phyloP scores from a whole-genome alignment of 768 basidiomycete genomes.

The Rhodotorula taiwanensis region DNA sequence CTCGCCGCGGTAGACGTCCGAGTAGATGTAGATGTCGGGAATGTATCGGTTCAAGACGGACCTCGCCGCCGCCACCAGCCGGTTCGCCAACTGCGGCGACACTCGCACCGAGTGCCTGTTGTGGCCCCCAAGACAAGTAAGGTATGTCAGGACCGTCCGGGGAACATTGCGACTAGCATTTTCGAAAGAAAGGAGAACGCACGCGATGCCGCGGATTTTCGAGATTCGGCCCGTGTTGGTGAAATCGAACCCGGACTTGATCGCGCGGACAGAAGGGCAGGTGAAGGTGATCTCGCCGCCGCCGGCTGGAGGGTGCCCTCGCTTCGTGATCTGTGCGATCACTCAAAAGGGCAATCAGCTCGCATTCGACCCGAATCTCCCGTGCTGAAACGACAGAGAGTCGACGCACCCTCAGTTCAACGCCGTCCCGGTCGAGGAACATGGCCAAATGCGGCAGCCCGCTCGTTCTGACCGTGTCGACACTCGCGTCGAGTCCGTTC shows the following conservation, averaged over 20 bases:
- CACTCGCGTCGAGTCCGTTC: slow-evolving; percentile 84
- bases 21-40: slow-evolving; percentile 95
- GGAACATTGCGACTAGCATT: neutral
- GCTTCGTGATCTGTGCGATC: slow-evolving; percentile 82
- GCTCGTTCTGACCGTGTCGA: slow-evolving; percentile 33
- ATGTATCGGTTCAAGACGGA: slow-evolving; percentile 92
- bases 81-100: slow-evolving; percentile 92
- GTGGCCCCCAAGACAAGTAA: neutral
- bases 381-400: neutral
- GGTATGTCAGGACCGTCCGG: slow-evolving; percentile 6
- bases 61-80: slow-evolving; percentile 91
- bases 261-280: slow-evolving; percentile 84
- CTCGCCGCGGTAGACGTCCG: slow-evolving; percentile 94
- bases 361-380: too few species aligned
- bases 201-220: slow-evolving; percentile 93
- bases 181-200: slow-evolving; percentile 46
- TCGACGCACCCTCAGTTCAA: slow-evolving; percentile 69
- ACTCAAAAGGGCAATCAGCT: too few species aligned
- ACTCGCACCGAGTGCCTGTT: slow-evolving; percentile 94
- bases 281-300: slow-evolving; percentile 90
- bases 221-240: slow-evolving; percentile 84
- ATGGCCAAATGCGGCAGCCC: slow-evolving; percentile 38
- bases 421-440: slow-evolving; percentile 76
- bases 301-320: slow-evolving; percentile 83
- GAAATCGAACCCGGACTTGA: slow-evolving; percentile 80